Conservation (phyloP, 1,284 basidiomycete species). For the Sphagnurus paluster region DNA sequence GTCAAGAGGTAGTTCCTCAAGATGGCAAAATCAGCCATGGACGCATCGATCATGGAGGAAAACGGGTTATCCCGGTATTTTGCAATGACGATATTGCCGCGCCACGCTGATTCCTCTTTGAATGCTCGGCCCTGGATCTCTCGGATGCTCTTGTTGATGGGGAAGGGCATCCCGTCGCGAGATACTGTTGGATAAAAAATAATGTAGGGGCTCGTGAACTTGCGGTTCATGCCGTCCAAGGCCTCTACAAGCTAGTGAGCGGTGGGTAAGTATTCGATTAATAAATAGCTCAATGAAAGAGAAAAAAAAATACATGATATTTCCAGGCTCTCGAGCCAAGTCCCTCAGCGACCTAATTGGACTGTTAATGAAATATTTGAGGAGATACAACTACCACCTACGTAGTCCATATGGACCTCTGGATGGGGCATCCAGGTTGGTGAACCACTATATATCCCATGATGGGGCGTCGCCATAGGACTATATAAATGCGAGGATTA, state of each 20-base stretch:
- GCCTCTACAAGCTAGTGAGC: slow-evolving; percentile 61
- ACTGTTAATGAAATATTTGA: slow-evolving; percentile 8
- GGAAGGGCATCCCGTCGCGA: slow-evolving; percentile 76
- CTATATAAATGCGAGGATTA: slow-evolving; percentile 30
- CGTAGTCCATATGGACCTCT: slow-evolving; percentile 81
- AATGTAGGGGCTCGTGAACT: slow-evolving; percentile 74
- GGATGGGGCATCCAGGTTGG: slow-evolving; percentile 71
- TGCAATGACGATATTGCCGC: slow-evolving; percentile 73
- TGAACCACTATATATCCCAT: slow-evolving; percentile 39
- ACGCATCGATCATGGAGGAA: slow-evolving; percentile 65
- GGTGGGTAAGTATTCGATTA: slow-evolving; percentile 7
- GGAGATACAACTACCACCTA: slow-evolving; percentile 25
- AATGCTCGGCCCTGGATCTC: slow-evolving; percentile 68
- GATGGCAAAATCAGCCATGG: slow-evolving; percentile 80
- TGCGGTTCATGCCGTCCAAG: slow-evolving; percentile 75
- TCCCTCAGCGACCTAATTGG: slow-evolving; percentile 59
- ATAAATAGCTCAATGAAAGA: slow-evolving; percentile 4
- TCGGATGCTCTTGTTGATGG: slow-evolving; percentile 69
- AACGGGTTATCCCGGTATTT: slow-evolving; percentile 73
- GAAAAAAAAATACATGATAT: slow-evolving; percentile 52
- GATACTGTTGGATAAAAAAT: slow-evolving; percentile 75
- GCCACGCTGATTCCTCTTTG: slow-evolving; percentile 66
- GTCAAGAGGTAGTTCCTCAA: slow-evolving; percentile 75
- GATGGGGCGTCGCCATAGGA: slow-evolving; percentile 50
- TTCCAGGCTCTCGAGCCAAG: slow-evolving; percentile 68